A percentile compares a stretch with the other conserved stretches of the same genome.
phyloP scores from a whole-genome alignment of 768 basidiomycete species.

The Rossbeevera mucosa region DNA sequence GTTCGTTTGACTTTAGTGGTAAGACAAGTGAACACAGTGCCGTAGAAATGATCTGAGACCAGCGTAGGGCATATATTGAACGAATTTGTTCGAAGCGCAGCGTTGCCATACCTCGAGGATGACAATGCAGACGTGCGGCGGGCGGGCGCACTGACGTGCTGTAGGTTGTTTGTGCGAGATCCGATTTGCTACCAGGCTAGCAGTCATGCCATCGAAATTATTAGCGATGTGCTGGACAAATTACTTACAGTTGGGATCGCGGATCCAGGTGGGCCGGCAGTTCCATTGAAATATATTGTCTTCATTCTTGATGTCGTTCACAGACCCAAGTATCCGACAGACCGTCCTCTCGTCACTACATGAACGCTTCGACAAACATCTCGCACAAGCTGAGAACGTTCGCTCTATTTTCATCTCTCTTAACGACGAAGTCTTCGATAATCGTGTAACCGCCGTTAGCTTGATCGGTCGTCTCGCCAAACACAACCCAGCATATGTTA shows the following conservation, averaged over 20 bases:
- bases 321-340: slow-evolving; percentile 74
- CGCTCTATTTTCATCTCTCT: slow-evolving; percentile 94
- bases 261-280: slow-evolving; percentile 68
- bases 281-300: background rate
- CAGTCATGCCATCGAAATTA: slow-evolving; percentile 93
- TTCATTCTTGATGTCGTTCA: slow-evolving; percentile 7
- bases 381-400: slow-evolving; percentile 98
- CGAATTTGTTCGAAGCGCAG: slow-evolving; percentile 90
- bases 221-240: slow-evolving; percentile 97
- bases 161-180: slow-evolving; percentile 86
- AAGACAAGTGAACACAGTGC: slow-evolving; percentile 13
- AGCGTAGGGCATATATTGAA: slow-evolving; percentile 80
- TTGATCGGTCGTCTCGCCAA: slow-evolving; percentile 91
- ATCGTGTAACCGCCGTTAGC: slow-evolving; percentile 83
- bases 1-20: slow-evolving; percentile 94
- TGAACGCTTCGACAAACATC: slow-evolving; percentile 92
- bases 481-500: slow-evolving; percentile 97
- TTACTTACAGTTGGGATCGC: slow-evolving; percentile 92
- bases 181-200: slow-evolving; percentile 95
- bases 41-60: slow-evolving; percentile 10
- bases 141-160: slow-evolving; percentile 89
- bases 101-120: slow-evolving; percentile 90
- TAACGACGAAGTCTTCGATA: slow-evolving; percentile 94
- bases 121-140: slow-evolving; percentile 84
- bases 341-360: slow-evolving; percentile 85